Evolutionary conservation across 2,329 filamentous ascomycete species (phyloP).

Genomic region (Fusarium duplospermum): DNA sequence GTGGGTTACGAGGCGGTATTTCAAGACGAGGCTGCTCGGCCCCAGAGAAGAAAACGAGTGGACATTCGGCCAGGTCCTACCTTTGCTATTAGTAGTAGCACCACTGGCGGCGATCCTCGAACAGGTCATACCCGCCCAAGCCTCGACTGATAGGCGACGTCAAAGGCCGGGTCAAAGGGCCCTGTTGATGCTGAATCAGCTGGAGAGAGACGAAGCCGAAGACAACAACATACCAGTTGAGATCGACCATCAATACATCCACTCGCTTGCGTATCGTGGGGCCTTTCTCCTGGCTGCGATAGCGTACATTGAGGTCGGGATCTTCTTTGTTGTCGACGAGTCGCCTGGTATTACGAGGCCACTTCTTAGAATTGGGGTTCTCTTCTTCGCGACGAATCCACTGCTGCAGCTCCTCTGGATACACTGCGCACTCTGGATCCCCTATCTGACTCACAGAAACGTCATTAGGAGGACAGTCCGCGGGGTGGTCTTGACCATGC

Average conservation of each 20-base stretch:
- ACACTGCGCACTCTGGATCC: neutral
- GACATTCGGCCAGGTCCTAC: conserved; percentile 12
- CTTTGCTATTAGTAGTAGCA: neutral
- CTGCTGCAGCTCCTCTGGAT: neutral
- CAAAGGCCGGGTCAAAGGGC: neutral
- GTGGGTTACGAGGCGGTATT: neutral
- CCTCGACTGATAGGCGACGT: neutral
- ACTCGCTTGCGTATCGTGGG: neutral
- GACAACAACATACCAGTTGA: neutral
- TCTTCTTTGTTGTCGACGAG: neutral
- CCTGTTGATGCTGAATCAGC: neutral
- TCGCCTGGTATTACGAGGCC: neutral
- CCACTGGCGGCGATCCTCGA: neutral
- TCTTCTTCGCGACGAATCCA: neutral
- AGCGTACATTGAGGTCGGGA: neutral
- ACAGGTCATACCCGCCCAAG: neutral
- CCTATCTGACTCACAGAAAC: neutral
- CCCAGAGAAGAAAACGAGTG: neutral
- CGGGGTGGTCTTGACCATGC: neutral
- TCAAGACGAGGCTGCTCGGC: accelerated
- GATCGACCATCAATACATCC: neutral
- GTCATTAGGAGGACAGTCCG: neutral
- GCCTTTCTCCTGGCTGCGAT: neutral
- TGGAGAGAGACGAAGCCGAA: neutral
- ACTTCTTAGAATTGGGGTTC: neutral